Percentiles rank a stretch among this genome's conserved stretches.
Conservation (phyloP, 306 rosid species). For the Inga oerstediana region DNA sequence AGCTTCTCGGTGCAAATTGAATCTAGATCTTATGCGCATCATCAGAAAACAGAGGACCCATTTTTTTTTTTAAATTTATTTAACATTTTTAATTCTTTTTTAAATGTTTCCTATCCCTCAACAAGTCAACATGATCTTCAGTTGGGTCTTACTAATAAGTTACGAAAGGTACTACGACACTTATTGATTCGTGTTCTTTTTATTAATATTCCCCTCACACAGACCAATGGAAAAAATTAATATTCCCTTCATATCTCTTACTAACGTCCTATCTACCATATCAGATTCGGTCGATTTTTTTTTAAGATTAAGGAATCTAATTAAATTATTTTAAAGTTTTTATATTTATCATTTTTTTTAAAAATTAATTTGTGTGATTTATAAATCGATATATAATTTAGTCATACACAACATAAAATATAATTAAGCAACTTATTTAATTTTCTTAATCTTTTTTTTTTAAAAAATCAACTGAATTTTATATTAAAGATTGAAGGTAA, state of each 20-base stretch:
- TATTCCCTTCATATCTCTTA: not conserved
- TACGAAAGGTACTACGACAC: not conserved
- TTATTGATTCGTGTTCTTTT: not conserved
- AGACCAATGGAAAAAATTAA: not conserved
- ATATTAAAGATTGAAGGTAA: too few species aligned
- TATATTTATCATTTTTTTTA: too few species aligned
- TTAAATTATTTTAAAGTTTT: too few species aligned
- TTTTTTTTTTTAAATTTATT: not conserved
- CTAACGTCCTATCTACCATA: too few species aligned
- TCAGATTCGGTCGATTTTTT: too few species aligned
- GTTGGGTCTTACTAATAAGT: not conserved
- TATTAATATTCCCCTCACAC: not conserved
- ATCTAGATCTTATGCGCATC: not conserved
- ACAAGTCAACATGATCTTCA: not conserved
- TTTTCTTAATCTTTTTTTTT: too few species aligned
- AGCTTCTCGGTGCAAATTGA: not conserved
- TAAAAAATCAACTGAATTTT: too few species aligned
- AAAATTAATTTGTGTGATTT: too few species aligned
- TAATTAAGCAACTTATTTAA: too few species aligned
- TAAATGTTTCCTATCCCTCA: not conserved
- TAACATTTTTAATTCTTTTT: not conserved
- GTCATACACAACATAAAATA: too few species aligned
- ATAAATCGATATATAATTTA: too few species aligned
- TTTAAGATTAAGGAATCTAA: too few species aligned
- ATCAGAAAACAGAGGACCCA: not conserved